Conservation (phyloP, 768 basidiomycete genomes). For the Psilocybe azurescens region DNA sequence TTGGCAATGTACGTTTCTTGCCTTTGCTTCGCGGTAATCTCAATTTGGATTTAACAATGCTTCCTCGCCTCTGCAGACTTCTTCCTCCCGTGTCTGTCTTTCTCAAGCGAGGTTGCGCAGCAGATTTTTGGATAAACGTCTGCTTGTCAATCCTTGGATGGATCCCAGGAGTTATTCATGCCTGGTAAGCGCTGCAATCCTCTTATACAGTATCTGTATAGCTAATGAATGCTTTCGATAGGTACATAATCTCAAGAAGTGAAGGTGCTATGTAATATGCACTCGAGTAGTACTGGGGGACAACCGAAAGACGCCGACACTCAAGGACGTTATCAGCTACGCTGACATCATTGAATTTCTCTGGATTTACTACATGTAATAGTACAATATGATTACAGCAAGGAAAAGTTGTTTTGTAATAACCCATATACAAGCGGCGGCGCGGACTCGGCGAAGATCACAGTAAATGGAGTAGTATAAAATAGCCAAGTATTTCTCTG, state of each 20-base stretch:
- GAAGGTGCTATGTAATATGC: conserved; percentile 27
- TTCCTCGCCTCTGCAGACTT: conserved; percentile 3
- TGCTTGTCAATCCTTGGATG: conserved; percentile 45
- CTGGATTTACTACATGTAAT: no score
- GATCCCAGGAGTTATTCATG: conserved; percentile 59
- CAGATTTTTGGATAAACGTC: conserved; percentile 35
- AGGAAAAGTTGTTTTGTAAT: no score
- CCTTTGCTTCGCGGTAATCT: neutral
- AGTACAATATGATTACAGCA: no score
- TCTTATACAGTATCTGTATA: neutral
- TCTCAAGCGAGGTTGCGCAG: conserved; percentile 30
- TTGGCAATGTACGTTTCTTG: conserved; percentile 27
- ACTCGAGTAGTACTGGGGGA: no score
- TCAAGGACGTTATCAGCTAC: no score
- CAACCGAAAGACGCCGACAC: no score
- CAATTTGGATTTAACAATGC: neutral
- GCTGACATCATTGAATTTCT: no score
- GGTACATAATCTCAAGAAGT: conserved; percentile 31
- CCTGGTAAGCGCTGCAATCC: conserved; percentile 38
- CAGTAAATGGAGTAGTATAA: no score
- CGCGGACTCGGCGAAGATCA: no score
- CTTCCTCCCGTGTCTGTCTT: conserved; percentile 32
- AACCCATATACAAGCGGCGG: no score
- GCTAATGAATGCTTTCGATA: neutral
- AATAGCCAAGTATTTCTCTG: no score